These are phyloP conservation scores for Pseudotsuga menziesii DNA, from an alignment of 75 land plant genomes.

Conservation along the genomic window DNA sequence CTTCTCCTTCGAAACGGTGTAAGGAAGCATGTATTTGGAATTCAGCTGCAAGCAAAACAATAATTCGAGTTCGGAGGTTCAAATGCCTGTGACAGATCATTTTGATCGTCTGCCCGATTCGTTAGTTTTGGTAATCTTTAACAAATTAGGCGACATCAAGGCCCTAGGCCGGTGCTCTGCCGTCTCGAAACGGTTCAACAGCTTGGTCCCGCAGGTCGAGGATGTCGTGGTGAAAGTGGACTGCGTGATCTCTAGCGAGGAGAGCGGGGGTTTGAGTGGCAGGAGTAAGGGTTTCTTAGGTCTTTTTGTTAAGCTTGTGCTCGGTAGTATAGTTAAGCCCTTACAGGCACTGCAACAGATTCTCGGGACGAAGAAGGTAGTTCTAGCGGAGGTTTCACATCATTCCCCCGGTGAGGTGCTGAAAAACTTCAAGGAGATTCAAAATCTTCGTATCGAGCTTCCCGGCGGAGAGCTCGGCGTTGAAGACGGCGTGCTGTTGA, in stretches of 20 bases:
- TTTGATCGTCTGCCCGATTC: conserved; percentile 57
- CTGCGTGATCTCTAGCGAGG: conserved; percentile 36
- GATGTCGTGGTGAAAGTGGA: conserved; percentile 37
- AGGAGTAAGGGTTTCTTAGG: conserved; percentile 33
- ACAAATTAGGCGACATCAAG: conserved; percentile 50
- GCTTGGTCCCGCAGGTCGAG: conserved; percentile 32
- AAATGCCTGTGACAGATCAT: conserved; percentile 19
- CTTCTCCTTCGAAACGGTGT: too few species aligned
- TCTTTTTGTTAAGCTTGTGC: conserved; percentile 31
- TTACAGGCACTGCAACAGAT: conserved; percentile 45
- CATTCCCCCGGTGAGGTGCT: conserved; percentile 58
- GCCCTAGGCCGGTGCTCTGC: conserved; percentile 34
- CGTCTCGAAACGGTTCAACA: conserved; percentile 42
- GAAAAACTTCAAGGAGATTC: conserved; percentile 74
- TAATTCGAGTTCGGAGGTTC: too few species aligned
- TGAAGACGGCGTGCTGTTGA: conserved; percentile 72
- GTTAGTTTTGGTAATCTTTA: conserved; percentile 50
- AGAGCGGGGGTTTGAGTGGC: conserved; percentile 5
- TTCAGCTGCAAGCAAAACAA: too few species aligned
- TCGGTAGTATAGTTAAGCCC: conserved; percentile 44
- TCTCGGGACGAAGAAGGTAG: conserved; percentile 39
- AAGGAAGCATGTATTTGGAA: too few species aligned
- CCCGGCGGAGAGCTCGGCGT: conserved; percentile 86
- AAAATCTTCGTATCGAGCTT: conserved; percentile 58
- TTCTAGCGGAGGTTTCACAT: conserved; percentile 50